A percentile compares a stretch with the other conserved stretches of the same genome.
These are phyloP conservation scores for Cladophialophora chaetospira DNA, from an alignment of 2,329 filamentous ascomycete species.

Conservation along the genomic window DNA sequence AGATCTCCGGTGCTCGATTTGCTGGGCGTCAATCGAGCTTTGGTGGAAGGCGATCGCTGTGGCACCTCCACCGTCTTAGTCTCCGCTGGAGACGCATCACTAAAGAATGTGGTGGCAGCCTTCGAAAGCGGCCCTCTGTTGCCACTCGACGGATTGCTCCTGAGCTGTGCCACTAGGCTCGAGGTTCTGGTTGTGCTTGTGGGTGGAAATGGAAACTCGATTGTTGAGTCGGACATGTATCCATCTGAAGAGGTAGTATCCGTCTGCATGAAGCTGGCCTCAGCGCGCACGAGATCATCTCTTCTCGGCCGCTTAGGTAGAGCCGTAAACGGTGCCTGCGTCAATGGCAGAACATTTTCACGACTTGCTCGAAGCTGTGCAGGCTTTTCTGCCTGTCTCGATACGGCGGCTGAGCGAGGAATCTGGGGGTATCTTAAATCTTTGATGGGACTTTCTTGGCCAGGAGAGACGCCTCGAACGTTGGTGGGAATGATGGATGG, in stretches of 20 bases:
- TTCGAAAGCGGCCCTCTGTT: constrained; percentile 10
- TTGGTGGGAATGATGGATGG: constrained; percentile 22
- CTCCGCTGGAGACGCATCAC: constrained; percentile 2
- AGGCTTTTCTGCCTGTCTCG: constrained; percentile 37
- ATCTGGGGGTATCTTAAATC: constrained; percentile 33
- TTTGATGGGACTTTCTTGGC: constrained; percentile 24
- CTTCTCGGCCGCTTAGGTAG: constrained; percentile 4
- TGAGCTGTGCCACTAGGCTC: constrained; percentile 8
- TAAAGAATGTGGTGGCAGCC: constrained; percentile 9
- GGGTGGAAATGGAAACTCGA: constrained; percentile 27
- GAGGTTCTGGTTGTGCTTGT: constrained; percentile 6
- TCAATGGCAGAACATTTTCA: constrained; percentile 13
- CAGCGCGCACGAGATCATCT: constrained; percentile 19
- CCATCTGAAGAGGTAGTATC: constrained; percentile 29
- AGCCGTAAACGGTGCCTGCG: not conserved
- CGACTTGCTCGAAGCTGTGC: constrained; percentile 36
- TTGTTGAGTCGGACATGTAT: constrained; percentile 25
- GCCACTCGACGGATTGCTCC: constrained; percentile 5
- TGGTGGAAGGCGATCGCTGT: constrained; percentile 22
- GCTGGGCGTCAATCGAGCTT: constrained; percentile 28
- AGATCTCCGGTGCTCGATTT: constrained; percentile 31
- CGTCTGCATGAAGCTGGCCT: constrained; percentile 23
- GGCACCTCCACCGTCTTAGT: constrained; percentile 7
- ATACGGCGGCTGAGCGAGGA: constrained; percentile 31
- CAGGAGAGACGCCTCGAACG: constrained; percentile 34